Percentiles rank a stretch among this genome's conserved stretches.
These are phyloP conservation scores for Colletotrichum chlorophyti DNA, from an alignment of 2,329 filamentous ascomycete genomes.

Conservation along the genomic window DNA sequence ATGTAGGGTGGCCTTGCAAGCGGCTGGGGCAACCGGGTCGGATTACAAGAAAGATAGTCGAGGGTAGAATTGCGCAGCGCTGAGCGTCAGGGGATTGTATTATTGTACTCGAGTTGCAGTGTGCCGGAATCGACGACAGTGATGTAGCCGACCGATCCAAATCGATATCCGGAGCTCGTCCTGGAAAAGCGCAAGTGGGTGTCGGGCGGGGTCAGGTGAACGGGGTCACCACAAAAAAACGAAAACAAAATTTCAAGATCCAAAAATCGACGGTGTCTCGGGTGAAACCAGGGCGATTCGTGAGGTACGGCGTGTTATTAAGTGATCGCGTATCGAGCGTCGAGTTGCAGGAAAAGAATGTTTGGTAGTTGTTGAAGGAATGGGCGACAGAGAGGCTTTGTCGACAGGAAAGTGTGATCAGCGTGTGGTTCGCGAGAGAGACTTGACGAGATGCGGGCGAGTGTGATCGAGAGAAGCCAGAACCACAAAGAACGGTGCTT, in stretches of 20 bases:
- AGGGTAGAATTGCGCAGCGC: slow-evolving; percentile 7
- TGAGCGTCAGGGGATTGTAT: slow-evolving; percentile 28
- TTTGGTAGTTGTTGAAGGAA: slow-evolving; percentile 18
- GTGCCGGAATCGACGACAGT: background rate
- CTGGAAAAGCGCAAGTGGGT: background rate
- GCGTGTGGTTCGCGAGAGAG: background rate
- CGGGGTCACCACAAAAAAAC: slow-evolving; percentile 38
- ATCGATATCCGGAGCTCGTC: slow-evolving; percentile 15
- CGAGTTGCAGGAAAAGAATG: slow-evolving; percentile 28
- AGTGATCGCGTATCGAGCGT: slow-evolving; percentile 22
- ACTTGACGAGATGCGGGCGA: slow-evolving; percentile 4
- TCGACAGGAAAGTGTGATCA: slow-evolving; percentile 16
- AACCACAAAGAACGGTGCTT: slow-evolving; percentile 13
- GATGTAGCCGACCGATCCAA: slow-evolving; percentile 17
- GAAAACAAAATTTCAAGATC: no score
- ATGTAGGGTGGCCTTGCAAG: slow-evolving; percentile 24
- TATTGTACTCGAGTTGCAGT: slow-evolving; percentile 26
- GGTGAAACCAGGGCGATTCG: slow-evolving; percentile 8
- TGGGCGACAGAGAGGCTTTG: slow-evolving; percentile 13
- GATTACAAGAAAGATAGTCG: slow-evolving; percentile 31
- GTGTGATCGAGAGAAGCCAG: slow-evolving; percentile 5
- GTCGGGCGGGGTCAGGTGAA: slow-evolving; percentile 36
- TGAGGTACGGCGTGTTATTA: slow-evolving; percentile 19
- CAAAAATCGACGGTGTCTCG: slow-evolving; percentile 35
- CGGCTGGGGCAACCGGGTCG: slow-evolving; percentile 22